Conservation (phyloP, 495 filamentous ascomycete species). For the Parathielavia appendiculata region DNA sequence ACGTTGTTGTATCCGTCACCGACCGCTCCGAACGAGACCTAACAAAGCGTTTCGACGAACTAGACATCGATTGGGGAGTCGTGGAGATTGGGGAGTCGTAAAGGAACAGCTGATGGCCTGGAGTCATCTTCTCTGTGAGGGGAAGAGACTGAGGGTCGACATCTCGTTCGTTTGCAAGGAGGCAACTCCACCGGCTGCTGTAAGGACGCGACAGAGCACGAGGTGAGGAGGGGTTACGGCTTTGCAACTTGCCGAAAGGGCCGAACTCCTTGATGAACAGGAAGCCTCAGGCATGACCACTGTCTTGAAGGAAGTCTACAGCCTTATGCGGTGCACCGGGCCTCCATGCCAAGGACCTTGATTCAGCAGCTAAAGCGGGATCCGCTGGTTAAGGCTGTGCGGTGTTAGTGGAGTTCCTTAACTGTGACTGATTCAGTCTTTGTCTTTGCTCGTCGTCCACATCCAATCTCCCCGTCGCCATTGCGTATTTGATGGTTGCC, state of each 20-base stretch:
- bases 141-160: slow-evolving; percentile 25
- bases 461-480: too few relatives aligned
- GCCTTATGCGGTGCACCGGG: slow-evolving; percentile 28
- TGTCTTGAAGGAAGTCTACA: slow-evolving; percentile 33
- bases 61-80: slow-evolving; percentile 19
- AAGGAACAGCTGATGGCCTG: slow-evolving; percentile 19
- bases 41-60: slow-evolving; percentile 21
- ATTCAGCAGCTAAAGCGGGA: too few relatives aligned
- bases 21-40: slow-evolving; percentile 21
- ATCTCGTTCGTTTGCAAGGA: slow-evolving; percentile 27
- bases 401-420: too few relatives aligned
- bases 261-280: slow-evolving; percentile 27
- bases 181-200: neutral
- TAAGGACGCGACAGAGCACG: slow-evolving; percentile 5
- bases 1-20: slow-evolving; percentile 21
- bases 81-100: too few relatives aligned
- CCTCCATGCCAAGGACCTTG: slow-evolving; percentile 26
- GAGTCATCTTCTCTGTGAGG: slow-evolving; percentile 21
- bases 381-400: too few relatives aligned
- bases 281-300: slow-evolving; percentile 21
- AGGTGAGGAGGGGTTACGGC: slow-evolving; percentile 13
- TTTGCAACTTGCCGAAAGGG: slow-evolving; percentile 23
- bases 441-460: too few relatives aligned
- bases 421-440: too few relatives aligned
- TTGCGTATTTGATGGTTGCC: too few relatives aligned